phyloP scores from a whole-genome alignment of 495 filamentous ascomycete genomes.

The Penicillium chermesinum region DNA sequence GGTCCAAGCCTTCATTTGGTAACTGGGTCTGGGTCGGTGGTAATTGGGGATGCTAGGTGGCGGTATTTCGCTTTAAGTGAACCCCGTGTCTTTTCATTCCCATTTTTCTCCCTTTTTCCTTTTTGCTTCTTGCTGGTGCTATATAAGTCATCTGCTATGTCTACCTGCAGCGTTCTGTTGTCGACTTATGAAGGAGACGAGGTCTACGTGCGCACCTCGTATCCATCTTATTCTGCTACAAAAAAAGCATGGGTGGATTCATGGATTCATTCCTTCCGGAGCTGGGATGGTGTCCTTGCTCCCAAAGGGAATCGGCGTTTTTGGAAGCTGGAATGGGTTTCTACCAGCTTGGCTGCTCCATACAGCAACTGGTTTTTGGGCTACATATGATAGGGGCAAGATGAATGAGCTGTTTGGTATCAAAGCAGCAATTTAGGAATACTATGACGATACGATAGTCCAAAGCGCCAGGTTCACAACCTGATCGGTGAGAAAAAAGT shows the following conservation, averaged over 20 bases:
- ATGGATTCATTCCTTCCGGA: neutral
- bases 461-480: too few species aligned
- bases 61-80: constrained; percentile 30
- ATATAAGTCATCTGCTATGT: constrained; percentile 3
- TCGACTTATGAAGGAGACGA: constrained; percentile 1
- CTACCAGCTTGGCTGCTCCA: neutral
- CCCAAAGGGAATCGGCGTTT: neutral
- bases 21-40: constrained; percentile 47
- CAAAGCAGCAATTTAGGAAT: too few species aligned
- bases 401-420: too few species aligned
- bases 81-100: neutral
- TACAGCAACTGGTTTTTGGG: neutral
- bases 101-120: constrained; percentile 2
- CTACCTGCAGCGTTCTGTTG: constrained; percentile 17
- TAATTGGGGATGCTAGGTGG: constrained; percentile 42
- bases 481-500: too few species aligned
- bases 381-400: too few species aligned
- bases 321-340: neutral
- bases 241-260: too few species aligned
- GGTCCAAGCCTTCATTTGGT: constrained; percentile 35
- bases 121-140: too few species aligned
- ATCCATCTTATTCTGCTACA: too few species aligned
- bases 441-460: too few species aligned
- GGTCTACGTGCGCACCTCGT: too few species aligned
- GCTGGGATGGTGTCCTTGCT: neutral